Base-by-base conservation (phyloP, 306 rosid species). In the Rosa rugosa region DNA sequence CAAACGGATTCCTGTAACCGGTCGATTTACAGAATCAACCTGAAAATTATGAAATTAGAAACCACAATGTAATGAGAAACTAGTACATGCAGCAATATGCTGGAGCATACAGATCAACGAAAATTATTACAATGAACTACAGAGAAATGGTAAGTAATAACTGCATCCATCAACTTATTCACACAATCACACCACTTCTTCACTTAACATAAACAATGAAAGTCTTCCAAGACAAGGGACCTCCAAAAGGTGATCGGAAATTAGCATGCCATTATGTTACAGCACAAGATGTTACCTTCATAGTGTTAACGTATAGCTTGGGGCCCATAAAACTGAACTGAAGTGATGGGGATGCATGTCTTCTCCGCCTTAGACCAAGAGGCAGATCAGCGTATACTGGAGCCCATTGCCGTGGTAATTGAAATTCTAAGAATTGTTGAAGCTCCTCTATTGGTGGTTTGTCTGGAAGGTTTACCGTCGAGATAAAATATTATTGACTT, bases 331-430 rank as follows among this genome's bases (percentile, higher is more conserved):
- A 83, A 83, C 84, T 79, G 83, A 94, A 94, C 88, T 87, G 90
- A 31, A 94, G 93, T 20, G 95, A 88, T 18, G 99, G 95, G 54
- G 87, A 88, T 6, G 53, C 80, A 34, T 84, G 90, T 79, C 71
- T 88, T 84, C 89, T 88, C 79, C 80, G 83, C 81, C 85, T 84
- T 10, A 82, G 87, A 86, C 89, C 85, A 59, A 94, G 94, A 78
- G 97, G 98, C 22, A 94, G 85, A 79, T 95, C 98, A 12, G 90
- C 89, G 46, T 89, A 94, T 81, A 85, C 89, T 11, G 99, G 99
- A 5, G 97, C 99, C 99, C 99, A 94, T 57, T 89, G 97, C 31
- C 97, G 87, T 11, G 97, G 92, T 87, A 94, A 81, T 78, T 94
- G 99, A 84, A 88, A 92, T 69, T 92, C 98, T 8, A 94, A 88